These are phyloP conservation scores for Chlamydomonas incerta DNA, from an alignment of 139 green algal species.

Conservation along the genomic window DNA sequence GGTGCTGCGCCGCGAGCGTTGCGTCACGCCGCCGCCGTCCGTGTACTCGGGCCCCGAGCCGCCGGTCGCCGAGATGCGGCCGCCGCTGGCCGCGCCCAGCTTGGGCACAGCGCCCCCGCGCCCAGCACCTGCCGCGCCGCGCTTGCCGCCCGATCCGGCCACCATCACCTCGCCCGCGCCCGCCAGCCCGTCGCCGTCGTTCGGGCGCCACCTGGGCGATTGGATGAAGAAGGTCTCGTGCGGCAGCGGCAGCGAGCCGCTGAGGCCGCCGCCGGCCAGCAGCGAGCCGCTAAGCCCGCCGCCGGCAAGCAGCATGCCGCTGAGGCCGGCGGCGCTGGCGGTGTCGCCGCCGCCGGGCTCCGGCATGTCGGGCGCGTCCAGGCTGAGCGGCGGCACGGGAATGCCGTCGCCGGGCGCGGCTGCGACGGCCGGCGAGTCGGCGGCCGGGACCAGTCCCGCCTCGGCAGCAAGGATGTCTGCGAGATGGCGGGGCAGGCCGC, in stretches of 20 bases:
- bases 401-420: constrained; percentile 31
- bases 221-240: constrained; percentile 32
- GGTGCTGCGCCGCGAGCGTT: not conserved
- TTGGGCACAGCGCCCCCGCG: not conserved
- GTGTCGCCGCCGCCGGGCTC: constrained; percentile 19
- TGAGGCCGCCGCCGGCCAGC: not conserved
- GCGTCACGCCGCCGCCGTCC: no score
- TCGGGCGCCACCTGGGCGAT: not conserved
- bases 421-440: constrained; percentile 3
- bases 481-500: not conserved
- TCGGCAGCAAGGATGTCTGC: not conserved
- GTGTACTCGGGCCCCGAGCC: no score
- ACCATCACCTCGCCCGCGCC: no score
- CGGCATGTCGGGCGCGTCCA: constrained; percentile 38
- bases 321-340: not conserved
- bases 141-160: no score
- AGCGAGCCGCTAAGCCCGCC: not conserved
- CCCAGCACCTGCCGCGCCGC: not conserved
- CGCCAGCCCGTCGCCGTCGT: not conserved
- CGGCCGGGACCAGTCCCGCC: not conserved
- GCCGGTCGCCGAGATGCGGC: no score
- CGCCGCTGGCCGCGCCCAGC: not conserved
- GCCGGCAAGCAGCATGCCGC: not conserved
- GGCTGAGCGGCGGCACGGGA: constrained; percentile 17
- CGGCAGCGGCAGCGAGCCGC: not conserved